These are phyloP conservation scores for Rhodotorula sphaerocarpa DNA, from an alignment of 768 basidiomycete genomes.

Conservation along the genomic window DNA sequence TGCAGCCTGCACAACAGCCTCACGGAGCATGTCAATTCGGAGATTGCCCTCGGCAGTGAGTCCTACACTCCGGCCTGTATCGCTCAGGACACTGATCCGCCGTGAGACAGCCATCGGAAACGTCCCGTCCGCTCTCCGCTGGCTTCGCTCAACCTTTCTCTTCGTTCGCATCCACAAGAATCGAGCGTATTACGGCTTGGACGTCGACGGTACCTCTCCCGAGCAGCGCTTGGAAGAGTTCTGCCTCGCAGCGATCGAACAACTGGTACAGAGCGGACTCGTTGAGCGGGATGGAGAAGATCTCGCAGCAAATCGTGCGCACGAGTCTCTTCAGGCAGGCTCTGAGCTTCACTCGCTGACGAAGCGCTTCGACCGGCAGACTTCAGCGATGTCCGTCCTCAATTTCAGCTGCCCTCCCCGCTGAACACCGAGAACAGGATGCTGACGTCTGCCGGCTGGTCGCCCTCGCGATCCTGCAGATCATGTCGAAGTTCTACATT, in stretches of 20 bases:
- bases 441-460: slow-evolving; percentile 55
- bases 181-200: slow-evolving; percentile 57
- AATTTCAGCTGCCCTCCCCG: no score
- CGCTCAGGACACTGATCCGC: slow-evolving; percentile 45
- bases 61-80: background rate
- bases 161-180: slow-evolving; percentile 79
- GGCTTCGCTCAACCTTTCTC: slow-evolving; percentile 78
- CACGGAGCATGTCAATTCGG: slow-evolving; percentile 85
- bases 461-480: slow-evolving; percentile 4
- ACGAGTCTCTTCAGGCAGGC: background rate
- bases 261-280: slow-evolving; percentile 45
- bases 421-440: background rate
- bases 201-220: background rate
- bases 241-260: slow-evolving; percentile 50
- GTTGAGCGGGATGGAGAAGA: slow-evolving; percentile 42
- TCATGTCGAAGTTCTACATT: slow-evolving; percentile 37
- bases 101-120: slow-evolving; percentile 53
- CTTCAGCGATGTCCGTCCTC: slow-evolving; percentile 50
- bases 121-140: slow-evolving; percentile 62
- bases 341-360: background rate
- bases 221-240: slow-evolving; percentile 52
- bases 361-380: background rate
- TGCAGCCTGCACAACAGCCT: slow-evolving; percentile 63
- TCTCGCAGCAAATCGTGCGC: slow-evolving; percentile 18
- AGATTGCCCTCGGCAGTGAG: slow-evolving; percentile 58